phyloP scores from a whole-genome alignment of 257 asterid species.

The Salvia hispanica region DNA sequence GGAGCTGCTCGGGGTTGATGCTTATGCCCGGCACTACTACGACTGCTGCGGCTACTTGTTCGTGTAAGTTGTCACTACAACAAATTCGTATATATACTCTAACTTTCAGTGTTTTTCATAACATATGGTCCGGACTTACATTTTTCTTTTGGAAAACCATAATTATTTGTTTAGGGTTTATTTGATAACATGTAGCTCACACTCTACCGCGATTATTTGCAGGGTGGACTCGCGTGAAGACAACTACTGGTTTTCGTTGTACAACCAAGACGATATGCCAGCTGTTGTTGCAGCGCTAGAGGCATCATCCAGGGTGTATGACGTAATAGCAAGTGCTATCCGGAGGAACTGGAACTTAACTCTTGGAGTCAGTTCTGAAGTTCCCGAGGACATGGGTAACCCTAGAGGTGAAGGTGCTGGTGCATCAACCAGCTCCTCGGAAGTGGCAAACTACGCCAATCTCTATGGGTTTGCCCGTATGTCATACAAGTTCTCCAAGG shows the following conservation, averaged over 20 bases:
- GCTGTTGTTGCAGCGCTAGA: slow-evolving; percentile 59
- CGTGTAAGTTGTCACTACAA: slow-evolving; percentile 60
- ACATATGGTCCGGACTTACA: no score
- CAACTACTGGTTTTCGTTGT: slow-evolving; percentile 50
- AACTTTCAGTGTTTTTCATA: no score
- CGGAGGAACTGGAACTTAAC: slow-evolving; percentile 53
- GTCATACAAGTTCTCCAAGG: slow-evolving; percentile 52
- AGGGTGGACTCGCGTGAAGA: slow-evolving; percentile 59
- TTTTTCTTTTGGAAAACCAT: not conserved
- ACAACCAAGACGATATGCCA: slow-evolving; percentile 58
- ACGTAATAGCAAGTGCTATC: slow-evolving; percentile 44
- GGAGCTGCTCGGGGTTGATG: slow-evolving; percentile 69
- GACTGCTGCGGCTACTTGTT: slow-evolving; percentile 76
- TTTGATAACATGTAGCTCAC: not conserved
- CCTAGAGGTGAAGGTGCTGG: not conserved
- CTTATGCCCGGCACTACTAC: slow-evolving; percentile 61
- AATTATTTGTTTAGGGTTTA: no score
- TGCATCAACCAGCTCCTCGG: no score
- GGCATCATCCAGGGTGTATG: slow-evolving; percentile 39
- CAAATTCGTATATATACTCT: no score
- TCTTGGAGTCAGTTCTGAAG: slow-evolving; percentile 28
- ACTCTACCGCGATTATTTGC: slow-evolving; percentile 33
- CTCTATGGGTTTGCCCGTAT: slow-evolving; percentile 63
- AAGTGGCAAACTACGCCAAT: slow-evolving; percentile 47
- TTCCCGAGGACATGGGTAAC: no score